A percentile compares a stretch with the other conserved stretches of the same genome.
Evolutionary conservation across 2,329 filamentous ascomycete species (phyloP).

Genomic region (Rosellinia necatrix): DNA sequence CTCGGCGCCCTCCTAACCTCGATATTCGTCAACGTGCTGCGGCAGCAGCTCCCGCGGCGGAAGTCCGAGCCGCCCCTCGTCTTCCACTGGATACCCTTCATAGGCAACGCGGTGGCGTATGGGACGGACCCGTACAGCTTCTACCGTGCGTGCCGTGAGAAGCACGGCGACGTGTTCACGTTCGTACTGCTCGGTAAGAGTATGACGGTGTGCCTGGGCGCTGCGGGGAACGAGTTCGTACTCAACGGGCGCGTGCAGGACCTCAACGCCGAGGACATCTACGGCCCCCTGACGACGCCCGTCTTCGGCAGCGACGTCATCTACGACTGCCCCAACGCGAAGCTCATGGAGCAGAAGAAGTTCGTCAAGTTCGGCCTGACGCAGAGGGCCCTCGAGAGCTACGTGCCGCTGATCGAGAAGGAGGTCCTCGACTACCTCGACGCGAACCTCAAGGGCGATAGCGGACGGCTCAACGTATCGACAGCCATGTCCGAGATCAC

Average conservation of each 20-base stretch:
- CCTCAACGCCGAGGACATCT: conserved; percentile 60
- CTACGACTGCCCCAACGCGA: conserved; percentile 82
- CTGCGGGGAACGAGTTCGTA: conserved; percentile 59
- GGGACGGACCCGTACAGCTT: conserved; percentile 73
- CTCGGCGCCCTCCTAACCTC: background rate
- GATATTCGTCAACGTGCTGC: conserved; percentile 18
- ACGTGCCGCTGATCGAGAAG: conserved; percentile 72
- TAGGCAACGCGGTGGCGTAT: conserved; percentile 73
- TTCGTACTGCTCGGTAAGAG: conserved; percentile 57
- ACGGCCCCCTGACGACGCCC: conserved; percentile 55
- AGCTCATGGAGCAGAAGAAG: conserved; percentile 90
- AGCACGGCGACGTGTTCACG: conserved; percentile 60
- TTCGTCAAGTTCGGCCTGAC: conserved; percentile 76
- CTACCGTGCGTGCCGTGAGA: conserved; percentile 58
- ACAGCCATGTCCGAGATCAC: conserved; percentile 76
- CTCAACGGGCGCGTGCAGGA: conserved; percentile 59
- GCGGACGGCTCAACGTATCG: conserved; percentile 67
- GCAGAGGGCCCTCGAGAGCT: conserved; percentile 63
- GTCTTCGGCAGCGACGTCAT: conserved; percentile 79
- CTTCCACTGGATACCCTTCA: conserved; percentile 65
- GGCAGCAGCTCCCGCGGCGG: conserved; percentile 43
- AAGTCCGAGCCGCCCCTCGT: conserved; percentile 59
- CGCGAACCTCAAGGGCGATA: conserved; percentile 61
- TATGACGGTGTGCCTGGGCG: conserved; percentile 55
- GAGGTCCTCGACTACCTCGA: conserved; percentile 72